Evolutionary conservation across 1,284 basidiomycete genomes (phyloP).

Genomic region (Pseudomicrostroma phylloplanum): DNA sequence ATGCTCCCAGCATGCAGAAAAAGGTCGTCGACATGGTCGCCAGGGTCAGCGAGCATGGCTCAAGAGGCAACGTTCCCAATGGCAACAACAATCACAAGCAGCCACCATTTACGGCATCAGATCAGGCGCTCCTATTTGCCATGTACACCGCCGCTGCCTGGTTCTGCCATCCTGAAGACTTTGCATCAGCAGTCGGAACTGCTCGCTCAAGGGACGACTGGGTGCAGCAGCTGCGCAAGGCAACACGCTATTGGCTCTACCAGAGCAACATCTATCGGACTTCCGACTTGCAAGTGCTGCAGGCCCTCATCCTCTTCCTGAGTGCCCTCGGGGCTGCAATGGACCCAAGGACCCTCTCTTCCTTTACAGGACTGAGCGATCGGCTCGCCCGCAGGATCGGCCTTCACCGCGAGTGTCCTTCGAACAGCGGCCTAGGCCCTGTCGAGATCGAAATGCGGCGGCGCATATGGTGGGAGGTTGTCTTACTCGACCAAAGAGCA

Average conservation of each 20-base stretch:
- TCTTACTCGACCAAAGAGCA: background rate
- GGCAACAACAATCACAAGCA: no score
- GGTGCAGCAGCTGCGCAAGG: background rate
- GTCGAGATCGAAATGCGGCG: background rate
- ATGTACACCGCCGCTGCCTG: background rate
- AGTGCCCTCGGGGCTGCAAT: background rate
- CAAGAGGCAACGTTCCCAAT: no score
- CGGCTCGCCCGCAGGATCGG: background rate
- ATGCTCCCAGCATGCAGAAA: background rate
- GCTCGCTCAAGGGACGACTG: no score
- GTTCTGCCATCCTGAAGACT: background rate
- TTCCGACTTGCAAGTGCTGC: background rate
- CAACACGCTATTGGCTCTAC: background rate
- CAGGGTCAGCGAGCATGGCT: background rate
- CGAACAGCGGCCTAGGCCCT: background rate
- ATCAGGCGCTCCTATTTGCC: background rate
- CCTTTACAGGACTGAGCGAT: conserved; percentile 1
- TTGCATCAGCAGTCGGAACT: no score
- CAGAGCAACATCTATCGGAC: background rate
- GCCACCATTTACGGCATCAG: background rate
- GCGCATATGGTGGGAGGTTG: background rate
- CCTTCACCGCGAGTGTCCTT: background rate
- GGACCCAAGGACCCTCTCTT: background rate
- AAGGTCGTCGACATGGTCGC: background rate
- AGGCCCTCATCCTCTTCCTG: background rate